These are phyloP conservation scores for Teratosphaeria viscida DNA, from an alignment of 2,329 filamentous ascomycete species.

Conservation along the genomic window DNA sequence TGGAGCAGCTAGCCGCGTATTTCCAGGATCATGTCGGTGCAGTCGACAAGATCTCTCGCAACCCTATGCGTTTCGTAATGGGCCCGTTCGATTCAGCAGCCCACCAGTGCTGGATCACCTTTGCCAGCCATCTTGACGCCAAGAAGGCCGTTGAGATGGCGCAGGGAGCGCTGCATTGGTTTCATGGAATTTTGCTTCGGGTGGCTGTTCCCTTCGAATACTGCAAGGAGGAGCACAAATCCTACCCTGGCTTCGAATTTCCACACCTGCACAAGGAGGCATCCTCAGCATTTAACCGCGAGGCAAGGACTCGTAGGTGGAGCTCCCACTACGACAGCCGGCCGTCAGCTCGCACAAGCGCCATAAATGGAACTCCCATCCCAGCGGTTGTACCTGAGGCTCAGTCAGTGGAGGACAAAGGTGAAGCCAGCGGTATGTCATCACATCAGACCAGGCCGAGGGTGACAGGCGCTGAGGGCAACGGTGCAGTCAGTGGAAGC, in stretches of 20 bases:
- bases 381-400: background rate
- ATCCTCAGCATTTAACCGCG: background rate
- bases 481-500: background rate
- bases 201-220: conserved; percentile 8
- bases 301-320: background rate
- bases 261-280: background rate
- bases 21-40: background rate
- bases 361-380: background rate
- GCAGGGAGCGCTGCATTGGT: background rate
- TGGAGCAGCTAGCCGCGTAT: background rate
- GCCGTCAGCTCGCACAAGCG: background rate
- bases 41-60: background rate
- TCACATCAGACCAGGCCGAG: background rate
- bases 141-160: background rate
- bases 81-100: background rate
- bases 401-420: background rate
- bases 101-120: background rate
- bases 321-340: background rate
- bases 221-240: conserved; percentile 1
- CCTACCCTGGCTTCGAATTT: conserved; percentile 1
- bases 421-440: background rate
- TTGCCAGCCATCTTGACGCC: background rate
- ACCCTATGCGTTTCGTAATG: background rate
- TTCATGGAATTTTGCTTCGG: background rate
- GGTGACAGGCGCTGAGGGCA: background rate